Percentiles rank a stretch among this genome's conserved stretches.
Conservation (phyloP, 1,284 basidiomycete species). For the Ustilago loliicola region DNA sequence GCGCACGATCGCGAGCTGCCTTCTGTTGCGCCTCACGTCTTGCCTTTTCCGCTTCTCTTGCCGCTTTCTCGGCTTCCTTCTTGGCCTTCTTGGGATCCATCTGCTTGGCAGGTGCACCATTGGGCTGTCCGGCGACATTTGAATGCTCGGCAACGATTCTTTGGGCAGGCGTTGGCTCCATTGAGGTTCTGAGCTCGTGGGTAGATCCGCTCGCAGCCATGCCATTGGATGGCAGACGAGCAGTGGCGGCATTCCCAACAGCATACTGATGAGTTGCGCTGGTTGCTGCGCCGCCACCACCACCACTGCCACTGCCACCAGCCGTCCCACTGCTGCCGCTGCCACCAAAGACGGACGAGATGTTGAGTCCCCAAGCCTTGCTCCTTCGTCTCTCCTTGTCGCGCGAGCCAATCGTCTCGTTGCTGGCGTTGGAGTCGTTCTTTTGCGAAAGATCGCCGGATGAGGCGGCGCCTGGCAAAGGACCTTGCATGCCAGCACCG, state of each 20-base stretch:
- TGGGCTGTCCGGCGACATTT: constrained; percentile 45
- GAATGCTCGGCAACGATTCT: constrained; percentile 52
- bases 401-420: constrained; percentile 52
- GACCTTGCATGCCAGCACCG: constrained; percentile 9
- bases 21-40: constrained; percentile 83
- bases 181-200: constrained; percentile 19
- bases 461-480: constrained; percentile 24
- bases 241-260: constrained; percentile 13
- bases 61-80: constrained; percentile 87
- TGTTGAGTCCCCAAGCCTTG: constrained; percentile 57
- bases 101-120: constrained; percentile 71
- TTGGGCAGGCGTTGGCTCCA: constrained; percentile 54
- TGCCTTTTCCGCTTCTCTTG: constrained; percentile 85
- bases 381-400: constrained; percentile 50
- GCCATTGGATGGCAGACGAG: constrained; percentile 26
- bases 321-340: constrained; percentile 33
- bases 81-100: constrained; percentile 86
- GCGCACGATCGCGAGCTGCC: constrained; percentile 82
- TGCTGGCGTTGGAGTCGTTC: constrained; percentile 51
- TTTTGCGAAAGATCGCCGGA: constrained; percentile 46
- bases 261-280: constrained; percentile 20
- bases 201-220: constrained; percentile 19
- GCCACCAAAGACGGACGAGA: constrained; percentile 48
- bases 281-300: constrained; percentile 1
- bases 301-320: constrained; percentile 23